These are phyloP conservation scores for Orobanche coerulescens DNA, from an alignment of 257 asterid genomes.

Conservation along the genomic window DNA sequence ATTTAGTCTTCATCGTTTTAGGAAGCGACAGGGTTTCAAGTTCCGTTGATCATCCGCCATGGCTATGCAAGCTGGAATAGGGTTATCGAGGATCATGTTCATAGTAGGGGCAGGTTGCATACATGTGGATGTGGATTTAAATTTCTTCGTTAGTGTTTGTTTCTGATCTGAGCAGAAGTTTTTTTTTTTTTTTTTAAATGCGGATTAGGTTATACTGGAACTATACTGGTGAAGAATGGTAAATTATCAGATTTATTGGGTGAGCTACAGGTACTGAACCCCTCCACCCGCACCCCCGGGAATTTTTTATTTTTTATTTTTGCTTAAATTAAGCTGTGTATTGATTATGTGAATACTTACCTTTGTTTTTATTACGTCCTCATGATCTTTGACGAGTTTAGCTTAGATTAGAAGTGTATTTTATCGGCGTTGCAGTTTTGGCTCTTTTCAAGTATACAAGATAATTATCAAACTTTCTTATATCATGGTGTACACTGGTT, in stretches of 20 bases:
- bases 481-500: too few relatives aligned
- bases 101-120: slow-evolving; percentile 34
- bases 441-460: not conserved
- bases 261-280: slow-evolving; percentile 37
- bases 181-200: slow-evolving; percentile 7
- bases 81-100: slow-evolving; percentile 33
- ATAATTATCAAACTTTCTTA: not conserved
- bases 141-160: not conserved
- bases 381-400: not conserved
- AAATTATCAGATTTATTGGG: slow-evolving; percentile 44
- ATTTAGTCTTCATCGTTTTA: too few relatives aligned
- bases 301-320: too few relatives aligned
- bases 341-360: not conserved
- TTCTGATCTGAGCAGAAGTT: slow-evolving; percentile 8
- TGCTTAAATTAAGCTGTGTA: not conserved
- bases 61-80: slow-evolving; percentile 52
- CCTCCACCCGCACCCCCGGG: not conserved
- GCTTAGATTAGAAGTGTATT: not conserved
- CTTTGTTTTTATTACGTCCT: not conserved
- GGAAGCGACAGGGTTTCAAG: slow-evolving; percentile 19
- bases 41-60: slow-evolving; percentile 24
- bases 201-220: slow-evolving; percentile 44
- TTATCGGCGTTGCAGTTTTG: not conserved
- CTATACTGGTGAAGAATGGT: slow-evolving; percentile 40
- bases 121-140: not conserved